Base-by-base conservation (phyloP, 73 alveolate genomes). In the Stentor roeselii region DNA sequence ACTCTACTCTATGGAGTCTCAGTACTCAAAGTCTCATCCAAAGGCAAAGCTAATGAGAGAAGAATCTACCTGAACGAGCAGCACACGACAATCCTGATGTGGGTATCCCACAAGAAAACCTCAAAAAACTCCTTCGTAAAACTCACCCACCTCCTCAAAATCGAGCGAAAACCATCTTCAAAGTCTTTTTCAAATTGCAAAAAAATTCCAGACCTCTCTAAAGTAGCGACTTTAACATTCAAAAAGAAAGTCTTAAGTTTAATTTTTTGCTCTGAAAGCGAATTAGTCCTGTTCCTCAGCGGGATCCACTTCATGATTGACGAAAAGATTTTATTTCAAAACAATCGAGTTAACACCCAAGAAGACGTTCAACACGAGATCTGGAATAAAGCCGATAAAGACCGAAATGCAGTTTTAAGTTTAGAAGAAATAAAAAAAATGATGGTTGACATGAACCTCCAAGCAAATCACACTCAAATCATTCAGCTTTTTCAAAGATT, bases 321-420 rank as follows among this genome's bases (percentile, higher is more conserved):
- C 83, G 36, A 67, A 38, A 30, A 40, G 32, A 61, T 14, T 34
- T 40, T 36, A n/a, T 21, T 14, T 32, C 21, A 37, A 21, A 39
- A 21, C 32, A 39, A 59, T 3, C 60, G 60, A 3, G 15, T 60
- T 6, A 86, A 84, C 75, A 50, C 67, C 6, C 67, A 50, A 50
- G 67, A 50, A 50, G 84, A 86, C 32, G 60, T 85, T 85, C 86
- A 84, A 59, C 86, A 89, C 84, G 89, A 87, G 75, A 87, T 89
- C 31, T 93, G 98, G 96, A 89, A 88, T 67, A 90, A 90, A 86
- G 91, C 91, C 39, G 98, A 96, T 86, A 75, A 86, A 27, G 90
- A 95, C 75, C 78, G 87, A 67, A 90, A 92, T 85, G 88, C 86
- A 77, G 75, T 78, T 80, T 86, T 96, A 38, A 86, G 86, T 86